Evolutionary conservation across 164 flowering plant genomes (phyloP), one percentile per base, ranked within the genome.

Genomic region (Tetracentron sinense): DNA sequence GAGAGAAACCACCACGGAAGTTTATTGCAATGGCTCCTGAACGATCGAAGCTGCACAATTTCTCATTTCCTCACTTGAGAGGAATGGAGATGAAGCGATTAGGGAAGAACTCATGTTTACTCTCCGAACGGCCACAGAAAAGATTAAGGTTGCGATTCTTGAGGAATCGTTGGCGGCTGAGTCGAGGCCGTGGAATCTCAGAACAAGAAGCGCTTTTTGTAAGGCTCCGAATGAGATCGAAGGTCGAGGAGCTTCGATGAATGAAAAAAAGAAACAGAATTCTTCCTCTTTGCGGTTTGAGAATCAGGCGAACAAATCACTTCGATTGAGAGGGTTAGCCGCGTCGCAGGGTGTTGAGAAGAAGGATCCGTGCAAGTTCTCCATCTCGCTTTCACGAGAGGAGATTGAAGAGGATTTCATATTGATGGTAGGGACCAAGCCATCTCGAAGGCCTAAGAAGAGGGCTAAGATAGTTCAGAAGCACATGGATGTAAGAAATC

Each of bases 381-480:
- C 76, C 0, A 69, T 74, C 33, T 12, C 77, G 20, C 77, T 83
- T 1, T 48, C 79, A 14, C 66, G 61, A 62, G 60, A 64, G 60
- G 88, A 86, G 75, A 79, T 88, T 68, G 88, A 84, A 35, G 88
- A 80, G 48, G 95, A 88, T 73, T 88, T 80, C 58, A 38, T 71
- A 69, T 77, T 49, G 58, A 70, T 86, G 60, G 19, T 58, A 3
- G 84, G 84, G 15, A 74, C 60, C 22, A 68, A 74, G 60, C 89
- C 84, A 6, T 71, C 82, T 11, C 71, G 89, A 23, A 55, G 86
- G 61, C 91, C 95, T 0, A 83, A 80, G 80, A 84, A 80, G 79
- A 69, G 83, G 46, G 35, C 76, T 0, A 79, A 67, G 49, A 56
- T 1, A 30, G 70, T 78, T 4, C 85, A 81, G 80, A 83, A 69